Evolutionary conservation across 148 eudicot species (phyloP).

Genomic region (Gaultheria prostrata): DNA sequence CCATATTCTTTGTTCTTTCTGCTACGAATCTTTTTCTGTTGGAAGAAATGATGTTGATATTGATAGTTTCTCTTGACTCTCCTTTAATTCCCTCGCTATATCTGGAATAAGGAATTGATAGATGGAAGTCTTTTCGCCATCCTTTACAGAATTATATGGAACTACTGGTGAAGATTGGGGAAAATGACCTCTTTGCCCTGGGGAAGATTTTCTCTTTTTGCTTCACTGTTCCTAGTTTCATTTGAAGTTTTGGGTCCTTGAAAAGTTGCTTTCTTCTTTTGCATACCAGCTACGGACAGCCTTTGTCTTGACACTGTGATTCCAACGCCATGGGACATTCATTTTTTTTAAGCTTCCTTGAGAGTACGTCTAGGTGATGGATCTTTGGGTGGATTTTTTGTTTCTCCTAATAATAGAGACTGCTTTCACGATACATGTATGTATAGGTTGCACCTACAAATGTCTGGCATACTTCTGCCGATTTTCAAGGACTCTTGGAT

Average conservation of each 20-base stretch:
- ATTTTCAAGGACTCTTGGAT: background rate
- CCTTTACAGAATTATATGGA: background rate
- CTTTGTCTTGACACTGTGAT: background rate
- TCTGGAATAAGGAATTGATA: background rate
- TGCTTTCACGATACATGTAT: background rate
- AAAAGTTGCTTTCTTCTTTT: background rate
- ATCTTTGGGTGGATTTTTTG: background rate
- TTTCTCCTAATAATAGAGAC: background rate
- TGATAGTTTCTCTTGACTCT: background rate
- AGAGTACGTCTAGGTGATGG: background rate
- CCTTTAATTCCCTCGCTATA: background rate
- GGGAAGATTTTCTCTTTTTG: constrained; percentile 7
- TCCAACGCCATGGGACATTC: background rate
- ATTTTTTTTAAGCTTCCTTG: background rate
- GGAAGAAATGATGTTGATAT: too few species aligned
- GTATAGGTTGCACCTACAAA: background rate
- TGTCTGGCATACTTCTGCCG: background rate
- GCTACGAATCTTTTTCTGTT: background rate
- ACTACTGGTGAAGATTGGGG: background rate
- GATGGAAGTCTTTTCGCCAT: background rate
- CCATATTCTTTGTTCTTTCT: background rate
- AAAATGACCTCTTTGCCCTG: background rate
- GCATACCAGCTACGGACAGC: background rate
- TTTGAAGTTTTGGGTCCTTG: background rate
- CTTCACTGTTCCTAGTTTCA: background rate